Evolutionary conservation across 129 eudicot genomes (phyloP).

Genomic region (Helianthus tuberosus): DNA sequence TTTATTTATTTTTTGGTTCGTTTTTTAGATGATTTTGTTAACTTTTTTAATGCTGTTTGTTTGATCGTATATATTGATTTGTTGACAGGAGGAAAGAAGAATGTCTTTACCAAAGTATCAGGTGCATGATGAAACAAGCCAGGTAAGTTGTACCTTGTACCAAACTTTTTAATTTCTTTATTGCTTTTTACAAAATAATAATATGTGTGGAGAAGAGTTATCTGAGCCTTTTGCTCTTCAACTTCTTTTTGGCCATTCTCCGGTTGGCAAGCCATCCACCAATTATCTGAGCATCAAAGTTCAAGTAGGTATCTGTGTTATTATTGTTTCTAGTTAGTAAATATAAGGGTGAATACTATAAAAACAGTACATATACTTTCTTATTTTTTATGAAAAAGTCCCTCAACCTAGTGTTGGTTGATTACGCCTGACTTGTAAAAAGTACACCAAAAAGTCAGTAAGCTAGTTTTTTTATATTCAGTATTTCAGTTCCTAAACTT

Average conservation of each 20-base stretch:
- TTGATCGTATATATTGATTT: constrained; percentile 1
- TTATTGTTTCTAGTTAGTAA: constrained; percentile 41
- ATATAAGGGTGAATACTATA: not conserved
- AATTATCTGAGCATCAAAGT: constrained; percentile 69
- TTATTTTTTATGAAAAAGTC: too few species aligned
- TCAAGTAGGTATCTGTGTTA: constrained; percentile 83
- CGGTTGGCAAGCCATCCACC: constrained; percentile 78
- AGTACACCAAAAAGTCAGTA: too few species aligned
- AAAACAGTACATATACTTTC: too few species aligned
- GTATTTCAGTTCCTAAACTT: too few species aligned
- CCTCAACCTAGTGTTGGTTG: too few species aligned
- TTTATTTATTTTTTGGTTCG: not conserved
- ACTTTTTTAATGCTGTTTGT: not conserved
- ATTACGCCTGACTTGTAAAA: too few species aligned
- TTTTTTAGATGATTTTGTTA: not conserved
- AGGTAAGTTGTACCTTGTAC: constrained; percentile 79
- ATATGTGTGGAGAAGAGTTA: constrained; percentile 39
- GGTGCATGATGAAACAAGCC: constrained; percentile 99
- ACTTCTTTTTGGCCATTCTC: constrained; percentile 57
- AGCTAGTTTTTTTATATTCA: too few species aligned
- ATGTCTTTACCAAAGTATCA: constrained; percentile 90
- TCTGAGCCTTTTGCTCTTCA: constrained; percentile 39
- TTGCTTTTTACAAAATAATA: constrained; percentile 30
- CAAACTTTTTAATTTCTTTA: constrained; percentile 26
- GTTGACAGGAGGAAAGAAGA: constrained; percentile 94